phyloP scores from a whole-genome alignment of 352 stramenopile genomes.

The Blastocystis sp. region DNA sequence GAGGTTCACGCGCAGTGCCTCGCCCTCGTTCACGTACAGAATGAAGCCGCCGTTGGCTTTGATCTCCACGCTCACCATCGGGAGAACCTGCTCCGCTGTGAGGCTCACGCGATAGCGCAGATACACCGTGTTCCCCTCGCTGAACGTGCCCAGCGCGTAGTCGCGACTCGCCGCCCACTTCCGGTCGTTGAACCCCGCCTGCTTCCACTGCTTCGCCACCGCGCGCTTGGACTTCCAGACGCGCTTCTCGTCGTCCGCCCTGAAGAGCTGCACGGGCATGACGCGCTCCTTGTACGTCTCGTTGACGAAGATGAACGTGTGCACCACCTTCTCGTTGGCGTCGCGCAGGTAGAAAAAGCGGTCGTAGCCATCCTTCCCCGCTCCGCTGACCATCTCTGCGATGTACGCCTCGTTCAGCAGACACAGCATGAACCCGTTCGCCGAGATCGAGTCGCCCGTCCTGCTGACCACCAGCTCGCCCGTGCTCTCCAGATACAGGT shows the following conservation, averaged over 20 bases:
- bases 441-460: no score
- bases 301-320: not conserved
- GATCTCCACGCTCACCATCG: not conserved
- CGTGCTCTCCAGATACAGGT: not conserved
- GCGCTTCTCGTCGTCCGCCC: not conserved
- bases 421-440: conserved; percentile 4
- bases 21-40: conserved; percentile 7
- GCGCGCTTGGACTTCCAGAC: not conserved
- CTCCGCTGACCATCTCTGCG: not conserved
- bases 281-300: not conserved
- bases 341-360: not conserved
- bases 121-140: not conserved
- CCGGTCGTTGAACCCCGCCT: not conserved
- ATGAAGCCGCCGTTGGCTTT: not conserved
- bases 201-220: not conserved
- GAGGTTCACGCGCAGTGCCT: not conserved
- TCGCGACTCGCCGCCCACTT: not conserved
- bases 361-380: not conserved
- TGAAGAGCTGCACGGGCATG: not conserved
- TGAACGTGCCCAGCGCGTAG: not conserved
- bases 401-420: not conserved
- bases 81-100: not conserved
- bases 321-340: not conserved
- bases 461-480: not conserved
- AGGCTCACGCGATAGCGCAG: not conserved